Conservation (phyloP, 2,329 filamentous ascomycete genomes). For the Aulographum hederae region DNA sequence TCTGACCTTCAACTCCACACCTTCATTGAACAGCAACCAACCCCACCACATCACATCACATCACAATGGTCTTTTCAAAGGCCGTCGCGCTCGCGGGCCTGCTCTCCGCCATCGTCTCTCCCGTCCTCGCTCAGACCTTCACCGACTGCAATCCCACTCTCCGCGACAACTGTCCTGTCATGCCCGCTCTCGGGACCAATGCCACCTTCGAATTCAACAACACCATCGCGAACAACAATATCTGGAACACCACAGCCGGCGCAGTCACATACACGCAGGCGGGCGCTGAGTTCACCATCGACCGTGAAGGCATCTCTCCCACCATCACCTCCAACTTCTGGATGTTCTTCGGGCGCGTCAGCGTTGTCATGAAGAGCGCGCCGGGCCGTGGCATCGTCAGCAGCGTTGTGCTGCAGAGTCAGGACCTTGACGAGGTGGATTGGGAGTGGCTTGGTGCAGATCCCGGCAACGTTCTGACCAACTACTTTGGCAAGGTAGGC, state of each 20-base stretch:
- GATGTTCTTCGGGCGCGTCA: constrained; percentile 34
- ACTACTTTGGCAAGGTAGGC: constrained; percentile 34
- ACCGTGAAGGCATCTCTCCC: constrained; percentile 52
- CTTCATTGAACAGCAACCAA: no score
- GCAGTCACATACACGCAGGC: constrained; percentile 40
- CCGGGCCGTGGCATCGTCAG: constrained; percentile 31
- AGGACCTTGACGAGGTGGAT: constrained; percentile 28
- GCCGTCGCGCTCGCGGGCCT: no score
- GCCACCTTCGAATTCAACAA: constrained; percentile 31
- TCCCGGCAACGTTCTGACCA: constrained; percentile 24
- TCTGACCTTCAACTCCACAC: no score
- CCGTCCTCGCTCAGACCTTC: constrained; percentile 45
- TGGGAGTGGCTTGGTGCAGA: constrained; percentile 23
- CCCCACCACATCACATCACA: no score
- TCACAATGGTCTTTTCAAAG: no score
- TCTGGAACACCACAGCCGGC: constrained; percentile 55
- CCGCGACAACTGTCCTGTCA: constrained; percentile 43
- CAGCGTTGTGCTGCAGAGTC: constrained; percentile 30
- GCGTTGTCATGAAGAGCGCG: constrained; percentile 28
- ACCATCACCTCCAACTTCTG: constrained; percentile 48
- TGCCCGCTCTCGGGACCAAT: constrained; percentile 50
- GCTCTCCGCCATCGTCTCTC: background rate
- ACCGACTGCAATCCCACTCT: constrained; percentile 65
- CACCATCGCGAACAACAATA: constrained; percentile 28
- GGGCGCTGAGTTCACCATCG: constrained; percentile 56